Base-by-base conservation (phyloP, 805 yeast species). In the Saccharomycopsis guyanensis region DNA sequence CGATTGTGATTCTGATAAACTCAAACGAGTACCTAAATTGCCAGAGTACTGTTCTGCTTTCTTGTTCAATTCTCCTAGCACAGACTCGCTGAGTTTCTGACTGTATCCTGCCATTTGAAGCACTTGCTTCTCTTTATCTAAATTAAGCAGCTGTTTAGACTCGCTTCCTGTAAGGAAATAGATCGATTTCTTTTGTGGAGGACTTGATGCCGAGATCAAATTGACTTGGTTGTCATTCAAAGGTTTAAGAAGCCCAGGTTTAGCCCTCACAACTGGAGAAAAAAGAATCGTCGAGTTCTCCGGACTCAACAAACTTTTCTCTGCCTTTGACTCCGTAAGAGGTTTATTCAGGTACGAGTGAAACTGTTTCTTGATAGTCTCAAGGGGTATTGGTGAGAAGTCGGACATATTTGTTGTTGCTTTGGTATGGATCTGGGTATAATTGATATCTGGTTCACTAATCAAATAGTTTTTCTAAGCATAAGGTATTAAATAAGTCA, bases 91-190 rank as follows among this genome's bases (percentile, higher is more conserved):
- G 13, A 68, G 58, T 32, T 60, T 61, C 54, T 66, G 61, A 15
- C 73, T 68, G 58, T 69, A 71, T 35, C 74, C 72, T 37, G 63
- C 64, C 23, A 61, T 58, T 34, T 65, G 52, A 65, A 70, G 31
- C 10, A 47, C 55, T 65, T 67, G 47, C 63, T 71, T 1, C 71
- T 71, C 46, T 65, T 71, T 38, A n/a, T 49, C 53, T 5, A 49
- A 5, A 35, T 49, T 42, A 16, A 47, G 24, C 15, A 44, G 34
- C n/a, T 42, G 19, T 22, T 38, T 47, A 8, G 50, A 47, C n/a
- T 42, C 15, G 15, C 8, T 18, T 19, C 7, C 15, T 20, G 40
- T 13, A 6, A 18, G 8, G 8, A 22, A 15, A 37, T 33, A 33
- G 18, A 33, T 15, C 18, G 19, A 8, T 7, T 22, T 23, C 32